These are phyloP conservation scores for Ceratocystis colombiana DNA, from an alignment of 2,329 filamentous ascomycete genomes.

Conservation along the genomic window DNA sequence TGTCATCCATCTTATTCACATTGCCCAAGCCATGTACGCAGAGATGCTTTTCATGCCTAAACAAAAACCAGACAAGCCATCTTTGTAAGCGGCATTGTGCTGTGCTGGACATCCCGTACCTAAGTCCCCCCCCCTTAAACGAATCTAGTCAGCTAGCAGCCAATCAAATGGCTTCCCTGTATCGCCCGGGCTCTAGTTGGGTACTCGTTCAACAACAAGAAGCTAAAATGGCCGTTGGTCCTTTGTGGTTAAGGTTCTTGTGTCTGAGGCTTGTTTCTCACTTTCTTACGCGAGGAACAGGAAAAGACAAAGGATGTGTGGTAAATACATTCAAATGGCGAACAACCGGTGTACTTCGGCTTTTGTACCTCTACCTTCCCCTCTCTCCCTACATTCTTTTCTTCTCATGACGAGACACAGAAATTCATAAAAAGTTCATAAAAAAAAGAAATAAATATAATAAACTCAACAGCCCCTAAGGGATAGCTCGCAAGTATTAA, in stretches of 20 bases:
- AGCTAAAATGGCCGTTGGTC: too few species aligned
- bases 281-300: background rate
- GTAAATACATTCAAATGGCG: too few species aligned
- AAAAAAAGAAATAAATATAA: constrained; percentile 10
- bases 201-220: background rate
- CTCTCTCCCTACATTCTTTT: too few species aligned
- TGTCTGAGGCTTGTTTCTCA: too few species aligned
- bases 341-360: too few species aligned
- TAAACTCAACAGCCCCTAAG: background rate
- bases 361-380: too few species aligned
- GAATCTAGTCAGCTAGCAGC: background rate
- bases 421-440: background rate
- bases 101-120: background rate
- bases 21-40: too few species aligned
- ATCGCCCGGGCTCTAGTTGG: background rate
- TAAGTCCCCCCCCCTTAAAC: background rate
- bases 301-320: background rate
- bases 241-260: too few species aligned
- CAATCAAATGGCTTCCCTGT: background rate
- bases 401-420: background rate
- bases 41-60: too few species aligned
- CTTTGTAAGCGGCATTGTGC: background rate
- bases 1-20: too few species aligned
- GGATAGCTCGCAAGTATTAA: background rate
- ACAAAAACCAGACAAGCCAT: too few species aligned